These are phyloP conservation scores for Periconia digitata DNA, from an alignment of 2,329 filamentous ascomycete genomes.

Conservation along the genomic window DNA sequence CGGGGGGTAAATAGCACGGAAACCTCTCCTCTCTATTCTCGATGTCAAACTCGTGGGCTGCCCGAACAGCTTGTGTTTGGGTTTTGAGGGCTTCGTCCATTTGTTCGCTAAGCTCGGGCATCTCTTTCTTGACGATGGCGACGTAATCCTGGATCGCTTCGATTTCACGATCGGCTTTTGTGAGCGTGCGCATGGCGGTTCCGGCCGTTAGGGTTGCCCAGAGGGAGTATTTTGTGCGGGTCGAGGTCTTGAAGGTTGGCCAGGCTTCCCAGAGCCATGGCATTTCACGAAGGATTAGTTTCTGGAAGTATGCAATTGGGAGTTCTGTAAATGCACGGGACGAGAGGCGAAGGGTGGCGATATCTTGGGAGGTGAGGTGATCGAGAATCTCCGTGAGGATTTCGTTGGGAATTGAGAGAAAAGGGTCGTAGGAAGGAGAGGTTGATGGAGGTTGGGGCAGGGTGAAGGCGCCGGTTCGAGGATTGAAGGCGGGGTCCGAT, in stretches of 20 bases:
- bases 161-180: background rate
- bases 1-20: conserved; percentile 5
- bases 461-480: conserved; percentile 6
- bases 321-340: conserved; percentile 21
- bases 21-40: background rate
- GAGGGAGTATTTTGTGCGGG: conserved; percentile 3
- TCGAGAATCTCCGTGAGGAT: conserved; percentile 15
- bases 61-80: background rate
- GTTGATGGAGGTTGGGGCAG: background rate
- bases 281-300: conserved; percentile 21
- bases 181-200: too few relatives aligned
- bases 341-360: conserved; percentile 21
- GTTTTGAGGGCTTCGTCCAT: background rate
- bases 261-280: conserved; percentile 28
- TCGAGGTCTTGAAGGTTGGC: conserved; percentile 1
- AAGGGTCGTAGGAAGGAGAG: conserved; percentile 11
- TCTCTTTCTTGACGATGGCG: conserved; percentile 6
- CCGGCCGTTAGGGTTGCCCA: conserved; percentile 8
- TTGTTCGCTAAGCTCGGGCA: conserved; percentile 7
- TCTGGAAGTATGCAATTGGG: conserved; percentile 18
- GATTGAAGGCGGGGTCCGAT: background rate
- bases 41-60: background rate
- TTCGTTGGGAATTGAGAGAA: conserved; percentile 19
- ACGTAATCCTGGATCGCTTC: conserved; percentile 1
- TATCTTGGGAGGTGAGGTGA: conserved; percentile 17